Conservation (phyloP, 768 basidiomycete species). For the Leccinum sublutescens region DNA sequence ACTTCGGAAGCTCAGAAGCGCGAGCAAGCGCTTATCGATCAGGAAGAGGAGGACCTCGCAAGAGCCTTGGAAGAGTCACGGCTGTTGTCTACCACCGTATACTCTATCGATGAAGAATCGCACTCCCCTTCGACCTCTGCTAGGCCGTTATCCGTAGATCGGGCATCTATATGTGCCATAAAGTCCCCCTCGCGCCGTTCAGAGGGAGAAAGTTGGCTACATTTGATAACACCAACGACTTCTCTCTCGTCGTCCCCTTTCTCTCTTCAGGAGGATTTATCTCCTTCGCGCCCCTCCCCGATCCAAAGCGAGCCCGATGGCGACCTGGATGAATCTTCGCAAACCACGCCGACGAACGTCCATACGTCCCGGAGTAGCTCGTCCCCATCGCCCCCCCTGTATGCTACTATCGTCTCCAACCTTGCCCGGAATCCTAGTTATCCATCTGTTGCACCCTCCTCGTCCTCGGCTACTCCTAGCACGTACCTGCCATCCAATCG, state of each 20-base stretch:
- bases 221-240: slow-evolving; percentile 27
- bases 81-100: slow-evolving; percentile 14
- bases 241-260: slow-evolving; percentile 25
- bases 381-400: slow-evolving; percentile 22
- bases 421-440: slow-evolving; percentile 13
- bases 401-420: slow-evolving; percentile 26
- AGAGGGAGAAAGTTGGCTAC: slow-evolving; percentile 33
- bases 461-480: slow-evolving; percentile 2
- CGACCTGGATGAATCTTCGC: slow-evolving; percentile 4
- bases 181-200: slow-evolving; percentile 16
- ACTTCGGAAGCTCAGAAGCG: slow-evolving; percentile 36
- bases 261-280: slow-evolving; percentile 23
- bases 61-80: slow-evolving; percentile 59
- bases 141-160: slow-evolving; percentile 11
- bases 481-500: slow-evolving; percentile 16
- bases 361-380: slow-evolving; percentile 7
- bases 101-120: slow-evolving; percentile 8
- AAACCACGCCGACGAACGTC: slow-evolving; percentile 3
- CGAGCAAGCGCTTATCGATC: slow-evolving; percentile 25
- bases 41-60: slow-evolving; percentile 67
- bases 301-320: slow-evolving; percentile 17
- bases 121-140: slow-evolving; percentile 9
- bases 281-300: slow-evolving; percentile 24
- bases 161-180: slow-evolving; percentile 17
- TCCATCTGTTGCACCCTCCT: slow-evolving; percentile 9